Evolutionary conservation across 2,329 filamentous ascomycete genomes (phyloP), one percentile per base, ranked within the genome.

Genomic region (Pseudocercospora crystallina): DNA sequence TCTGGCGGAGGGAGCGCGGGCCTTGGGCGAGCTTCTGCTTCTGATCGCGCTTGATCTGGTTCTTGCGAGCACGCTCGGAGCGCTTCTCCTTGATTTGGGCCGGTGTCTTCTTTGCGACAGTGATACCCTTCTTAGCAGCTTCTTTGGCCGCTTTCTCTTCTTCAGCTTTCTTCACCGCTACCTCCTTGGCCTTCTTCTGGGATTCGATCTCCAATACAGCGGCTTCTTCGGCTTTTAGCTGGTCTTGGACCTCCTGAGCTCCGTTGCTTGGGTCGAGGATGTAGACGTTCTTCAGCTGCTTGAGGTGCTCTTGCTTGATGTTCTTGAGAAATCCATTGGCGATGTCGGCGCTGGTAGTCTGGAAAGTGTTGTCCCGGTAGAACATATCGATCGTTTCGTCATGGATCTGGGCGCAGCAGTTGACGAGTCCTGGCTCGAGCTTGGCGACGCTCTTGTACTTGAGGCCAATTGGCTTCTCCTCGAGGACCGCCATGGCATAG

Each of bases 331-430:
- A 42, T 8, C 37, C 37, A 12, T 34, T 34, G 9, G 46, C 37
- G 20, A 41, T 32, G n/a, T 48, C 38, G 14, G 32, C 17, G 31
- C 36, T 13, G 29, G 39, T 37, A 8, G 36, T 39, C 26, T 47
- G 35, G 36, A 47, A 47, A 26, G 35, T 47, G 30, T 47, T 47
- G 30, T n/a, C 20, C 14, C 40, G 29, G 13, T 47, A 40, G 30
- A 39, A 47, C 14, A 40, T 47, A 17, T 33, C n/a, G 10, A 20
- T 31, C 39, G 31, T 37, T 30, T 40, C 44, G 10, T 9, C 8
- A 9, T 37, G 36, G 8, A 34, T 47, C 37, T 47, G 36, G 13
- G 32, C 33, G 38, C 46, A 41, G 31, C 33, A 30, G 15, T 20
- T 29, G 32, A 48, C 33, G 38, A 43, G 46, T 17, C 29, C 17